Conservation (phyloP, 352 stramenopile species). For the Pythium phragmitis region DNA sequence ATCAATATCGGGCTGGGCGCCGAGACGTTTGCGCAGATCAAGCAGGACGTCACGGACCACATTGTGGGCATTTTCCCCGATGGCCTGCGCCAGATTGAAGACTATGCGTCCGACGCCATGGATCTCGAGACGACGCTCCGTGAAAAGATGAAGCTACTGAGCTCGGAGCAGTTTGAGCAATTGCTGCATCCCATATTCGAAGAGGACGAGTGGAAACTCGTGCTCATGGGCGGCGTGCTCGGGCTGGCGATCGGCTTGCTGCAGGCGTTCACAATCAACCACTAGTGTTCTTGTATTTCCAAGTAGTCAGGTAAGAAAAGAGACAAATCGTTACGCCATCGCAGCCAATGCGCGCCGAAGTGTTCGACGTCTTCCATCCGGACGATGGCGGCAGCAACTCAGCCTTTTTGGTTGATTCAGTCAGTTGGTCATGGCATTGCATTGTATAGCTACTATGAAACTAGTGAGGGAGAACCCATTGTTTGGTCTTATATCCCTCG, state of each 20-base stretch:
- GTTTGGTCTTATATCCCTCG: background rate
- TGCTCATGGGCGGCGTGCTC: slow-evolving; percentile 94
- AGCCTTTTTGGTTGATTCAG: background rate
- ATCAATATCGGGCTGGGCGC: slow-evolving; percentile 84
- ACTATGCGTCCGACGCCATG: slow-evolving; percentile 92
- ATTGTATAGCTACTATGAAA: background rate
- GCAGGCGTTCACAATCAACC: slow-evolving; percentile 90
- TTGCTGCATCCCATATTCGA: slow-evolving; percentile 98
- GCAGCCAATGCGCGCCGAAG: no score
- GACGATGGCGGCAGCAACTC: background rate
- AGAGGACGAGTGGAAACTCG: slow-evolving; percentile 98
- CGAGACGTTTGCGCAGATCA: slow-evolving; percentile 84
- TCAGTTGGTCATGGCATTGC: slow-evolving; percentile 2
- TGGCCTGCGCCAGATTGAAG: slow-evolving; percentile 88
- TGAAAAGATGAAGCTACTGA: slow-evolving; percentile 91
- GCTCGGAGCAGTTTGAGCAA: slow-evolving; percentile 92
- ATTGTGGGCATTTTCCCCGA: slow-evolving; percentile 88
- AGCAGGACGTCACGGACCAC: slow-evolving; percentile 87
- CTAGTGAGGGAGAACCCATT: background rate
- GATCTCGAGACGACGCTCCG: slow-evolving; percentile 90
- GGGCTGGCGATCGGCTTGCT: slow-evolving; percentile 90
- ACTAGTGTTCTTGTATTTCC: slow-evolving; percentile 34
- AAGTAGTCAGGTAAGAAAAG: background rate
- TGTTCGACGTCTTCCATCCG: no score
- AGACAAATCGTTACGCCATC: background rate